Evolutionary conservation across 371 early-diverging fungal species (phyloP).

Genomic region (Rhizopus delemar): DNA sequence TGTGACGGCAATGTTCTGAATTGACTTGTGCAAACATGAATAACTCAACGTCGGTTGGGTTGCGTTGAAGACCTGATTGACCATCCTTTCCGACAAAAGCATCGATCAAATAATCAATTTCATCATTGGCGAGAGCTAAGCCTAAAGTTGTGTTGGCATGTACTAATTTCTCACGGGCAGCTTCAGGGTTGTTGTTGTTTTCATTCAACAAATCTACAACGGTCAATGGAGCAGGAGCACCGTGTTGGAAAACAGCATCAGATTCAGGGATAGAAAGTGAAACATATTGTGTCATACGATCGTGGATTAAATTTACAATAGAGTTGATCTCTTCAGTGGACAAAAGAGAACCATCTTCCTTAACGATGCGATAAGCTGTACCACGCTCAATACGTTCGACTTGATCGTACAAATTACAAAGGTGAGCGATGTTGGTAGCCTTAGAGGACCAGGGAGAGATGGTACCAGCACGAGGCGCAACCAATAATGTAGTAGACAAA

Average conservation of each 20-base stretch:
- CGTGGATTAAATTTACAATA: constrained; percentile 70
- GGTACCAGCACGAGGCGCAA: constrained; percentile 89
- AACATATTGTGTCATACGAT: constrained; percentile 92
- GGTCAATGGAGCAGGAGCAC: constrained; percentile 75
- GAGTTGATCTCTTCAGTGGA: constrained; percentile 39
- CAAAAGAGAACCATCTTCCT: constrained; percentile 35
- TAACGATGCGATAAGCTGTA: constrained; percentile 63
- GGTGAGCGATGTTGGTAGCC: constrained; percentile 92
- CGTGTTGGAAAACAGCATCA: constrained; percentile 74
- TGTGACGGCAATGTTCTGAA: constrained; percentile 98
- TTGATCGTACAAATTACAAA: constrained; percentile 74
- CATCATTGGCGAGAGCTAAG: constrained; percentile 90
- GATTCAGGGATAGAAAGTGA: constrained; percentile 61
- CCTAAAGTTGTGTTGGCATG: constrained; percentile 87
- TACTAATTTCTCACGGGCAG: constrained; percentile 65
- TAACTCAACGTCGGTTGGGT: constrained; percentile 97
- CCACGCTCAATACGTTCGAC: constrained; percentile 90
- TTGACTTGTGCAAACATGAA: constrained; percentile 99
- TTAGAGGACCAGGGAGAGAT: constrained; percentile 99
- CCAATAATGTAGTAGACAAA: constrained; percentile 53
- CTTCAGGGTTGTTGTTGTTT: constrained; percentile 34
- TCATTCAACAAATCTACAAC: constrained; percentile 62
- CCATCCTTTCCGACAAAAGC: constrained; percentile 72
- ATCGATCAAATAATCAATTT: constrained; percentile 90
- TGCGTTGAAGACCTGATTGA: constrained; percentile 61